Evolutionary conservation across 805 yeast genomes (phyloP), one percentile per base, ranked within the genome.

Genomic region (Barnettozyma populi): DNA sequence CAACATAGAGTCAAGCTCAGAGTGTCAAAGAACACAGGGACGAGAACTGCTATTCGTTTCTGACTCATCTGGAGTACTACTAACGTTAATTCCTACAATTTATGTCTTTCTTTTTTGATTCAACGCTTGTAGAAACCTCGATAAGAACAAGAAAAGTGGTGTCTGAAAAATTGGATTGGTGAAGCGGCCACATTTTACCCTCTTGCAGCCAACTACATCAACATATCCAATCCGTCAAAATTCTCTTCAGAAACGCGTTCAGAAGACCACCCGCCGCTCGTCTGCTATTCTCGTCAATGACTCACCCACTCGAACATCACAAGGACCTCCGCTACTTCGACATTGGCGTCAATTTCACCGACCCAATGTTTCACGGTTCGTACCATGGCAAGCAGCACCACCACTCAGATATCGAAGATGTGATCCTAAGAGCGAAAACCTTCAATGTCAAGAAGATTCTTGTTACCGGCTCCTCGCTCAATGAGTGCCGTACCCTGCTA

Each of bases 1-100:
- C 82, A 79, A 81, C 86, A 82, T 82, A 82, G 90, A 84, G 90
- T 84, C 90, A 84, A 84, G 90, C 90, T 84, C 90, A 75, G 87
- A 83, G 84, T 73, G 66, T 61, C 48, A 45, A 53, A 56, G 62
- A 61, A 59, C 56, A 62, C 71, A 51, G 67, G 78, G 90, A 84
- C 80, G 90, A 84, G 86, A 81, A 66, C 79, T 82, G 86, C 86
- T 74, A 52, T 53, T 44, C 27, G 36, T 37, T 50, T 52, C 60
- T 57, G 60, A 55, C 41, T 48, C 25, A 44, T 29, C 32, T 29
- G 32, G 32, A 29, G 32, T 29, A 29, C 25, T 23, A 23, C n/a
- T 23, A 23, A 3, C 16, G 13, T 29, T 29, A n/a, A 29, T 29
- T 29, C 32, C 32, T 14, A 29, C n/a, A 29, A 29, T 13, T 13